Conservation (phyloP, 257 asterid species). For the Plantago elongata region DNA sequence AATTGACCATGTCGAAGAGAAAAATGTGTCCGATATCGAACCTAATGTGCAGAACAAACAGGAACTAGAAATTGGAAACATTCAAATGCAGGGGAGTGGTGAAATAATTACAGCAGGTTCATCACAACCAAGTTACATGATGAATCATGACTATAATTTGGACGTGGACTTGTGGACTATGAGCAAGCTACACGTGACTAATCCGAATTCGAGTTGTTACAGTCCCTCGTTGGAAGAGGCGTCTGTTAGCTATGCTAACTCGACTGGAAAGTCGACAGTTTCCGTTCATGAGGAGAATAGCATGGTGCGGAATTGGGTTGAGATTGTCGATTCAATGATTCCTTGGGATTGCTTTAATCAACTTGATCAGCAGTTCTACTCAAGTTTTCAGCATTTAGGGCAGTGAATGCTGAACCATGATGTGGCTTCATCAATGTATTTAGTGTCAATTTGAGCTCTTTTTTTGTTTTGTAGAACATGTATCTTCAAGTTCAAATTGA, state of each 20-base stretch:
- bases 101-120: neutral
- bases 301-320: conserved; percentile 25
- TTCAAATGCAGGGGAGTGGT: conserved; percentile 3
- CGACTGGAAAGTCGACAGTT: conserved; percentile 15
- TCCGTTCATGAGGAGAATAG: conserved; percentile 17
- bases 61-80: conserved; percentile 1
- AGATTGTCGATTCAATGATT: conserved; percentile 37
- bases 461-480: too few relatives aligned
- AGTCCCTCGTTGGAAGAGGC: conserved; percentile 28
- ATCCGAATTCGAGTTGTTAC: conserved; percentile 10
- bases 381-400: conserved; percentile 3
- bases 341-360: conserved; percentile 38
- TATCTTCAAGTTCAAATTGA: too few relatives aligned
- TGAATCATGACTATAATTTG: conserved; percentile 15
- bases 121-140: conserved; percentile 6
- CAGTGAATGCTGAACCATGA: neutral
- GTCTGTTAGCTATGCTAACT: conserved; percentile 24
- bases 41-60: neutral
- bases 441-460: neutral
- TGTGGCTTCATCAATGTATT: neutral
- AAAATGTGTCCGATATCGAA: neutral
- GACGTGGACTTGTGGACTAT: conserved; percentile 23
- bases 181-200: conserved; percentile 9
- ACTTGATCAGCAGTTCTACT: conserved; percentile 26
- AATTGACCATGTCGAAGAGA: conserved; percentile 13